Base-by-base conservation (phyloP, 2,329 filamentous ascomycete species). In the Trichothecium sympodiale region DNA sequence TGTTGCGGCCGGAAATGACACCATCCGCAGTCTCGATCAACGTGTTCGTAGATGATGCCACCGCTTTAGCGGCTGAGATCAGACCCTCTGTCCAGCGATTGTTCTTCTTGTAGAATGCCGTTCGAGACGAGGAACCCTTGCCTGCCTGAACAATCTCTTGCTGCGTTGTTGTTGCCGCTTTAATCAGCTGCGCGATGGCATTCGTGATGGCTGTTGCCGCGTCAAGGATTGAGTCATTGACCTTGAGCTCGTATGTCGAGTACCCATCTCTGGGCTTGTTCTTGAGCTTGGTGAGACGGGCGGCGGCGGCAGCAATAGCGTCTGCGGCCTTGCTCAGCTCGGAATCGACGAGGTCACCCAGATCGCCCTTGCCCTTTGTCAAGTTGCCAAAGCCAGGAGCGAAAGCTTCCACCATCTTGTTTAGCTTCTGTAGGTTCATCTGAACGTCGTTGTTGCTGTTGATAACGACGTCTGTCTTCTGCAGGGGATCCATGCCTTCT, bases 51-150 rank as follows among this genome's bases (percentile, higher is more conserved):
- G 87, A 93, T 2, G 74, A 74, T 3, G 91, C 91, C 14, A 98
- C 91, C 1, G 91, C 91, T 64, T 98, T 98, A 44, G 91, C 89
- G 1, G 91, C 91, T 27, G 86, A 94, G 54, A 98, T 95, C 41
- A 98, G 77, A 33, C 91, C 91, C 54, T 98, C 91, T 0, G 91
- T 98, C 91, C 91, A 98, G 35, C 91, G 77, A 64, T 96, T 98
- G 73, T 98, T 95, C 69, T 96, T 96, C 74, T 96, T 96, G 78
- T 98, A 98, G 60, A 98, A 98, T 17, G 88, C 87, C 2, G 88
- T 93, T 39, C 80, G 76, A 31, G 86, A 93, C 35, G 84, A 85
- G 17, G 80, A 83, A 26, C 91, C 91, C 15, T 84, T 80, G 7
- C 91, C 91, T 43, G 94, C 86, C 45, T 87, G 80, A 30, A 98